These are phyloP conservation scores for Tolypocladium amazonense DNA, from an alignment of 2,329 filamentous ascomycete genomes.

Conservation along the genomic window DNA sequence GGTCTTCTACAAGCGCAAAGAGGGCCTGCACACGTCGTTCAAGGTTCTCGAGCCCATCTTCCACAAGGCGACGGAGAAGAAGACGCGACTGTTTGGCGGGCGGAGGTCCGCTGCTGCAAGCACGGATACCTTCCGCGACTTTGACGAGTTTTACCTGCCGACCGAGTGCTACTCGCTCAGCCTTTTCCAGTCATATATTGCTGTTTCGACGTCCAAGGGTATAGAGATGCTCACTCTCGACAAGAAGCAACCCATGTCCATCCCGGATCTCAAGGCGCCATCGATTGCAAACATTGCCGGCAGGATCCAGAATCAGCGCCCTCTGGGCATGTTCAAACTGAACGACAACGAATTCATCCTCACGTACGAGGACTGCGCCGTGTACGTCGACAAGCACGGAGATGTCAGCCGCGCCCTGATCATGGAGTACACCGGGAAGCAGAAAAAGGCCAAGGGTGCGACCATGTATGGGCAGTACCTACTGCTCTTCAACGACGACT, in stretches of 20 bases:
- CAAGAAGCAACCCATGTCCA: conserved; percentile 91
- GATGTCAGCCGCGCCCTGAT: conserved; percentile 89
- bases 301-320: conserved; percentile 72
- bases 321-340: conserved; percentile 92
- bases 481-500: conserved; percentile 88
- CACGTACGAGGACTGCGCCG: conserved; percentile 89
- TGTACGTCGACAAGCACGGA: conserved; percentile 97
- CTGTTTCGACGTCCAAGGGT: conserved; percentile 81
- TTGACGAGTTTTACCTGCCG: conserved; percentile 97
- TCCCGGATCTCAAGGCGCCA: conserved; percentile 73
- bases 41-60: conserved; percentile 94
- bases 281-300: conserved; percentile 76
- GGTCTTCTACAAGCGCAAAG: conserved; percentile 94
- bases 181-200: conserved; percentile 88
- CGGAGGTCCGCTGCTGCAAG: conserved; percentile 53
- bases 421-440: conserved; percentile 96
- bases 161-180: conserved; percentile 92
- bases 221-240: conserved; percentile 95
- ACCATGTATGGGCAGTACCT: conserved; percentile 89
- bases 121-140: conserved; percentile 95
- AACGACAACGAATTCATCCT: conserved; percentile 88
- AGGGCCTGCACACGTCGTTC: conserved; percentile 86
- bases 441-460: conserved; percentile 65
- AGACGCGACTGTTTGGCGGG: conserved; percentile 53
- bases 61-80: conserved; percentile 83